Evolutionary conservation across 2,329 filamentous ascomycete species (phyloP).

Genomic region (Nothopassalora personata): DNA sequence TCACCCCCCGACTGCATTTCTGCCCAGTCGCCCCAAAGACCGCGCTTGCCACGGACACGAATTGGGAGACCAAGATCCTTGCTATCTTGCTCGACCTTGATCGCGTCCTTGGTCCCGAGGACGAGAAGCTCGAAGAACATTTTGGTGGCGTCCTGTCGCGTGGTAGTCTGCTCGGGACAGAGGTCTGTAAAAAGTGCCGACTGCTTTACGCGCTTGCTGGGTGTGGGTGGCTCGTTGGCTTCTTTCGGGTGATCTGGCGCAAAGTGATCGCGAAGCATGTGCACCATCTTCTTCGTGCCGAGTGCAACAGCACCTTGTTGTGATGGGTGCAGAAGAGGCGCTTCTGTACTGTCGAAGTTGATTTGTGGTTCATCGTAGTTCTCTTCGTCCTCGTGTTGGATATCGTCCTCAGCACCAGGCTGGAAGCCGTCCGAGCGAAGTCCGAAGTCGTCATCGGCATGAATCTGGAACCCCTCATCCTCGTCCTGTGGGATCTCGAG

Average conservation of each 20-base stretch:
- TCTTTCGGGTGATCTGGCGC: slow-evolving; percentile 46
- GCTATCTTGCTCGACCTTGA: slow-evolving; percentile 82
- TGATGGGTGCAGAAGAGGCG: slow-evolving; percentile 69
- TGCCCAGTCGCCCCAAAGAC: slow-evolving; percentile 96
- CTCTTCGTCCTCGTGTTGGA: slow-evolving; percentile 23
- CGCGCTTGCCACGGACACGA: slow-evolving; percentile 80
- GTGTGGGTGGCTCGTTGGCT: slow-evolving; percentile 60
- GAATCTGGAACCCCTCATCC: slow-evolving; percentile 26
- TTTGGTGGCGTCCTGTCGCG: slow-evolving; percentile 88
- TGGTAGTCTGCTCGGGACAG: slow-evolving; percentile 74
- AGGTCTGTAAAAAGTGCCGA: slow-evolving; percentile 87
- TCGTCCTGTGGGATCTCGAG: slow-evolving; percentile 31
- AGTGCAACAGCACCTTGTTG: slow-evolving; percentile 83
- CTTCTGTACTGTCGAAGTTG: slow-evolving; percentile 70
- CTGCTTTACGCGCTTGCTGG: slow-evolving; percentile 67
- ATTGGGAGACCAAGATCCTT: slow-evolving; percentile 73
- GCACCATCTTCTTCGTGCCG: slow-evolving; percentile 91
- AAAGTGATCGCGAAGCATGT: slow-evolving; percentile 85
- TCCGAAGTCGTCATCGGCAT: slow-evolving; percentile 27
- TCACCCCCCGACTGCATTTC: slow-evolving; percentile 51
- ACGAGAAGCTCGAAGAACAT: slow-evolving; percentile 99
- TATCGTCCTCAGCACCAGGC: slow-evolving; percentile 9
- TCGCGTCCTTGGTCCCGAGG: slow-evolving; percentile 92
- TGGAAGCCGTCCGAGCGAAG: slow-evolving; percentile 14
- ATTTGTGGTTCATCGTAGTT: slow-evolving; percentile 16